These are phyloP conservation scores for Nitzschia putrida DNA, from an alignment of 108 stramenopile species.

Conservation along the genomic window DNA sequence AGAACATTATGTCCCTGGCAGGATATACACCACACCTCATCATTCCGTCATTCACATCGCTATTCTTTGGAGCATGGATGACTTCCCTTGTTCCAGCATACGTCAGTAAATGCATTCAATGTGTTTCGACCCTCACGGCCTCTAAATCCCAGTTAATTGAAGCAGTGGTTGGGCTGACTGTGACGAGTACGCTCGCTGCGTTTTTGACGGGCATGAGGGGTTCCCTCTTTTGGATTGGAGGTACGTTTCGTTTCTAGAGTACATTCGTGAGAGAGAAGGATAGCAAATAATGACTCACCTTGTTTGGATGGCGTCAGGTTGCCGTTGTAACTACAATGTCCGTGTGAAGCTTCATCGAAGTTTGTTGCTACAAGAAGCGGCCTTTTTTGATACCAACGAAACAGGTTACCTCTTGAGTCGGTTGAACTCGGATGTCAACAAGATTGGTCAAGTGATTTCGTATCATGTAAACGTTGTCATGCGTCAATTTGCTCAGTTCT, in stretches of 20 bases:
- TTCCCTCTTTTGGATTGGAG: slow-evolving; percentile 86
- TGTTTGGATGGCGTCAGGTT: slow-evolving; percentile 36
- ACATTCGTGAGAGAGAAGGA: too few relatives aligned
- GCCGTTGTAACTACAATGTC: slow-evolving; percentile 83
- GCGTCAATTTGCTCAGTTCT: slow-evolving; percentile 79
- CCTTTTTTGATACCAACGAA: slow-evolving; percentile 84
- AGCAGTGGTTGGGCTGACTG: slow-evolving; percentile 62
- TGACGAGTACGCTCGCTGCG: slow-evolving; percentile 61
- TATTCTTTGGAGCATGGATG: slow-evolving; percentile 76
- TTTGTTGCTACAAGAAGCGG: slow-evolving; percentile 84
- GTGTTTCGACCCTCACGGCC: slow-evolving; percentile 60
- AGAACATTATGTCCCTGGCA: slow-evolving; percentile 68
- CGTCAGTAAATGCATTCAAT: slow-evolving; percentile 69
- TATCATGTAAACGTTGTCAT: slow-evolving; percentile 84
- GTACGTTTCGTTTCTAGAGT: slow-evolving; percentile 30
- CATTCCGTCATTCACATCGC: slow-evolving; percentile 68
- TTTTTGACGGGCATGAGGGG: slow-evolving; percentile 82
- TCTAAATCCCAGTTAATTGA: slow-evolving; percentile 39
- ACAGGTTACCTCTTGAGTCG: slow-evolving; percentile 78
- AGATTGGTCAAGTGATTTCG: slow-evolving; percentile 80
- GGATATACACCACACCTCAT: slow-evolving; percentile 72
- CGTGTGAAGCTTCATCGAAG: slow-evolving; percentile 84
- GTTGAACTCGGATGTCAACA: slow-evolving; percentile 88
- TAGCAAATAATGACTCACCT: neutral
- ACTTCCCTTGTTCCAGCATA: slow-evolving; percentile 74